Base-by-base conservation (phyloP, 805 yeast species). In the Pichia pseudocactophila region DNA sequence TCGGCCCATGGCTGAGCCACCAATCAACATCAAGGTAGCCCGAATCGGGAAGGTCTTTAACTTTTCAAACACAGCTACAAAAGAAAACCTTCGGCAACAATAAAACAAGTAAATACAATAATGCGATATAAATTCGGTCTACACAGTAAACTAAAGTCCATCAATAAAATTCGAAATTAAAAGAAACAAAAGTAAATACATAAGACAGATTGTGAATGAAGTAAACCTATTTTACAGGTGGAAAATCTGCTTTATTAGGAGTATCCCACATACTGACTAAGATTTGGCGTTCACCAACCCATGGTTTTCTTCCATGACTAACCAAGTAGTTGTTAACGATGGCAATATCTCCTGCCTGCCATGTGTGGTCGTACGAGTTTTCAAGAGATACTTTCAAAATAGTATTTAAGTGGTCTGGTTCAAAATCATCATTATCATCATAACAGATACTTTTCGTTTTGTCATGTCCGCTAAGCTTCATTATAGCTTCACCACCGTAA, bases 261-360 rank as follows among this genome's bases (percentile, higher is more conserved):
- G 40, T 43, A 38, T 62, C 66, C 66, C 68, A 63, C 64, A 62
- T 60, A 42, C 65, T 60, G n/a, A 59, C 65, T 19, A 61, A 35
- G n/a, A 63, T 50, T n/a, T 37, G 43, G 37, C 68, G 48, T 4
- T 50, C 54, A 4, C 65, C 64, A 17, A 51, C 48, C 54, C 59
- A 58, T 2, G 66, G 64, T 4, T 40, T 31, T 40, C 66, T 49
- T 0, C 67, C 68, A 47, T 64, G 67, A 39, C 62, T 55, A 3
- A 57, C 64, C 42, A 57, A 63, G 40, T 58, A 57, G 42, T 64
- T 64, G 44, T 64, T 63, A n/a, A 64, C 52, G 8, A 64, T 47
- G 1, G 53, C 62, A 34, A 64, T 47, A 45, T 63, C 68, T 7
- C 66, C 65, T 37, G 51, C 53, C 34, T 52, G 43, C 65, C 65